Evolutionary conservation across 1,139 yeast species (phyloP).

Genomic region (Scheffersomyces lignicola): DNA sequence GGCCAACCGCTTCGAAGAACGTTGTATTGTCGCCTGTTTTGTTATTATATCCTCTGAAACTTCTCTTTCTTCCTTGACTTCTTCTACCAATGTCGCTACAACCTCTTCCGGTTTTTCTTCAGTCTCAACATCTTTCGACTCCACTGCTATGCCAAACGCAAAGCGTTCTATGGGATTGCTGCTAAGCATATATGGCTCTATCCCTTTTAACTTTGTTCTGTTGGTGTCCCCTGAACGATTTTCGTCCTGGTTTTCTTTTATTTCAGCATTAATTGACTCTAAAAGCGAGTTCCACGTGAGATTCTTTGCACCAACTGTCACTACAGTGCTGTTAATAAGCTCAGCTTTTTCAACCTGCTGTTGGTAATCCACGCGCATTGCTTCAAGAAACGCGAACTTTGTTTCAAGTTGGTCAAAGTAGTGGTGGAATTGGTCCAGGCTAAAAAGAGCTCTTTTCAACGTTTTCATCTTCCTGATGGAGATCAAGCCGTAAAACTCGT

Average conservation of each 20-base stretch:
- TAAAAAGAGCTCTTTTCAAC: slow-evolving; percentile 5
- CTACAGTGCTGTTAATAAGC: slow-evolving; percentile 5
- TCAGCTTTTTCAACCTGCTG: slow-evolving; percentile 17
- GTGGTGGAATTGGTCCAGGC: neutral
- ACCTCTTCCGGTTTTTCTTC: slow-evolving; percentile 8
- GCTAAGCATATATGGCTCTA: slow-evolving; percentile 53
- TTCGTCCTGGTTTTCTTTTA: slow-evolving; percentile 32
- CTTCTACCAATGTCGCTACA: slow-evolving; percentile 2
- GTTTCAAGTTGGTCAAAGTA: slow-evolving; percentile 8
- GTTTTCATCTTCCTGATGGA: slow-evolving; percentile 18
- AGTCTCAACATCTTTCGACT: slow-evolving; percentile 6
- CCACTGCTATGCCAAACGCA: slow-evolving; percentile 14
- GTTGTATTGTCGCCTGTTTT: slow-evolving; percentile 25
- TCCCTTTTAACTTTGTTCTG: slow-evolving; percentile 33
- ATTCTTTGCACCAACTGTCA: slow-evolving; percentile 13
- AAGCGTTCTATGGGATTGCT: slow-evolving; percentile 49
- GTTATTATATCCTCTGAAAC: slow-evolving; percentile 15
- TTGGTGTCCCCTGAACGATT: slow-evolving; percentile 32
- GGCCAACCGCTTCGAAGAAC: slow-evolving; percentile 42
- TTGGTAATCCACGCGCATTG: slow-evolving; percentile 31
- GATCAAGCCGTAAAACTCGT: slow-evolving; percentile 41
- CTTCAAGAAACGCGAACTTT: slow-evolving; percentile 26
- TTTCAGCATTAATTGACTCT: slow-evolving; percentile 24
- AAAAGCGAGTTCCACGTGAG: slow-evolving; percentile 27
- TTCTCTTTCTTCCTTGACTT: slow-evolving; percentile 10